Evolutionary conservation across 495 filamentous ascomycete genomes (phyloP).

Genomic region (Penicillium alfredii): DNA sequence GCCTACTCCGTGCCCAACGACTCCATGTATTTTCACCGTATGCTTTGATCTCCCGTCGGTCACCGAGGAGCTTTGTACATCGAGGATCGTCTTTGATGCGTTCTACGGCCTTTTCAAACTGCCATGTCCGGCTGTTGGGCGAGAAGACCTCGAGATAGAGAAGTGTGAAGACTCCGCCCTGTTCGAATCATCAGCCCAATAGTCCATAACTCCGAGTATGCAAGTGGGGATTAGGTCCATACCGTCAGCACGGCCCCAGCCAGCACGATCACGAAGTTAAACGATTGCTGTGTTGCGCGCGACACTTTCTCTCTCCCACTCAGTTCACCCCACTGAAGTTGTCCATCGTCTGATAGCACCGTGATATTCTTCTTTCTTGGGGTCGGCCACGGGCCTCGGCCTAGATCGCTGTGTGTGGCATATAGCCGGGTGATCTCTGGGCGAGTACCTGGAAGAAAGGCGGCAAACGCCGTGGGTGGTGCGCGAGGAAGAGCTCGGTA

Average conservation of each 20-base stretch:
- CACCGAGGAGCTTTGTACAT: slow-evolving; percentile 70
- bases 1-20: slow-evolving; percentile 78
- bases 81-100: slow-evolving; percentile 65
- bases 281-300: slow-evolving; percentile 81
- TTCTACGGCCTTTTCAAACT: slow-evolving; percentile 84
- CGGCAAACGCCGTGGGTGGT: slow-evolving; percentile 5
- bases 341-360: slow-evolving; percentile 73
- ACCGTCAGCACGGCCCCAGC: slow-evolving; percentile 69
- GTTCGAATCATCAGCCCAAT: slow-evolving; percentile 4
- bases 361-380: slow-evolving; percentile 60
- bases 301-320: slow-evolving; percentile 70
- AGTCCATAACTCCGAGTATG: slow-evolving; percentile 6
- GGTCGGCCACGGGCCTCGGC: slow-evolving; percentile 26
- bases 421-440: slow-evolving; percentile 35
- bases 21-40: slow-evolving; percentile 79
- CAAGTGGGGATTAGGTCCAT: slow-evolving; percentile 1
- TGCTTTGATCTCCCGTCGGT: slow-evolving; percentile 67
- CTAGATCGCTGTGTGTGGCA: slow-evolving; percentile 48
- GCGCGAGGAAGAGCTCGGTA: slow-evolving; percentile 16
- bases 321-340: slow-evolving; percentile 73
- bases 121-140: slow-evolving; percentile 72
- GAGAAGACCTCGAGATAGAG: slow-evolving; percentile 86
- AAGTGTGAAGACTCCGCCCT: slow-evolving; percentile 71
- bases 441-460: no score
- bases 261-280: slow-evolving; percentile 76